Evolutionary conservation across 768 basidiomycete genomes (phyloP), one percentile per base, ranked within the genome.

Genomic region (Galerina sulciceps): DNA sequence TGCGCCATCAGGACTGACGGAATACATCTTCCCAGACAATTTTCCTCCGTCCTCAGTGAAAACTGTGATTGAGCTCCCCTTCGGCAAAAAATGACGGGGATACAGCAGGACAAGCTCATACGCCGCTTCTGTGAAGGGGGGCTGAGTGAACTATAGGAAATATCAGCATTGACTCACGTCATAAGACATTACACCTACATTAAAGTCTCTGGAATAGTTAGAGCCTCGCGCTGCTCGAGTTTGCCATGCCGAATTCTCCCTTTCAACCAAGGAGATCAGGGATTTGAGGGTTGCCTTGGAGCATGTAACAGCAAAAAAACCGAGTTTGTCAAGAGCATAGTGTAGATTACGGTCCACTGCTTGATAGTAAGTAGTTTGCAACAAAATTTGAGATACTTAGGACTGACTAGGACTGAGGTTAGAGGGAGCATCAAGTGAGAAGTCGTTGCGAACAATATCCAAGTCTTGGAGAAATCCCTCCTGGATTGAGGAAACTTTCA

Each of bases 221-320:
- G 40, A 15, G 38, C 14, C 2, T 47, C 20, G 38, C 47, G 20
- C 14, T 20, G n/a, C n/a, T n/a, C n/a, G n/a, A n/a, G n/a, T 20
- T 35, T 46, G 6, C 35, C 40, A 57, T 20, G 2, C 20, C 17
- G 13, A 1, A 41, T 59, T 57, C 41, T 64, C 51, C 43, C 23
- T 18, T 20, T 61, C 45, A 2, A 64, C 53, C 26, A 58, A 22
- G 38, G 17, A 22, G 10, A 64, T 53, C 44, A 64, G 41, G 17
- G 56, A 36, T 47, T 40, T 31, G 40, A 64, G 63, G 18, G 42
- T 56, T 10, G 11, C 31, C 51, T 56, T 65, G 3, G 60, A 61
- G 42, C 63, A 61, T 1, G 63, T 61, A 15, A 61, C 38, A 5
- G 63, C 63, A 46, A 65, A 59, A 53, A 65, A 61, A 8, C 52